Base-by-base conservation (phyloP, 2,329 filamentous ascomycete species). In the Immersiporthe knoxdaviesiana region DNA sequence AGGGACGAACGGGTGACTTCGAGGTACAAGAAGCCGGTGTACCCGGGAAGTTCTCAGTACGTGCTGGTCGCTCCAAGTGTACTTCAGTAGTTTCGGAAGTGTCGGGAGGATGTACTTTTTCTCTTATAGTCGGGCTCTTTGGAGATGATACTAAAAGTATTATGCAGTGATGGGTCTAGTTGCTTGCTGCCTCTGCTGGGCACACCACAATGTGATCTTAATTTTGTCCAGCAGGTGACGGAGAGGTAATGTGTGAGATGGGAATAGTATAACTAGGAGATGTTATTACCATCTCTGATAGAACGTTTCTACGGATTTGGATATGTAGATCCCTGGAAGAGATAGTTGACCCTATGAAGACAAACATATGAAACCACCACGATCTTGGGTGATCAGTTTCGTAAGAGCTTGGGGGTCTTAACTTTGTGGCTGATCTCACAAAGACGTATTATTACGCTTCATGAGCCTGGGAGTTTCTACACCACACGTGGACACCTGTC, bases 21-120 rank as follows among this genome's bases (percentile, higher is more conserved):
- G 56, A 59, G 56, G 56, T 59, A 59, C 56, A 59, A 59, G 56
- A 59, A 21, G 16, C 56, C 56, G 56, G 32, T 35, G 56, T 59
- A 59, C 56, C 56, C 56, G 56, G 32, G 18, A 59, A n/a, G 56
- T 59, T n/a, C 18, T 37, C 18, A 59, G 56, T 32, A 37, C 56
- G 56, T 37, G 56, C 8, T 58, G 7, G 30, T 35, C 54, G 16
- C 54, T 32, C 32, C 11, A 8, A 56, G 16, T 30, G 52, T 56
- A n/a, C n/a, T n/a, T n/a, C n/a, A n/a, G n/a, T n/a, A 30, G 18
- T 59, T 3, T 10, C 56, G 56, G 56, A 12, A 59, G 24, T 30
- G 30, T 30, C 52, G 52, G 52, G 3, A 56, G 16, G 14, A 0
- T 7, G 24, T 16, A 18, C 24, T 56, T 56, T 5, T 18, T 30